A percentile compares a stretch with the other conserved stretches of the same genome.
These are phyloP conservation scores for Bisporella sp. DNA, from an alignment of 2,329 filamentous ascomycete genomes.

Conservation along the genomic window DNA sequence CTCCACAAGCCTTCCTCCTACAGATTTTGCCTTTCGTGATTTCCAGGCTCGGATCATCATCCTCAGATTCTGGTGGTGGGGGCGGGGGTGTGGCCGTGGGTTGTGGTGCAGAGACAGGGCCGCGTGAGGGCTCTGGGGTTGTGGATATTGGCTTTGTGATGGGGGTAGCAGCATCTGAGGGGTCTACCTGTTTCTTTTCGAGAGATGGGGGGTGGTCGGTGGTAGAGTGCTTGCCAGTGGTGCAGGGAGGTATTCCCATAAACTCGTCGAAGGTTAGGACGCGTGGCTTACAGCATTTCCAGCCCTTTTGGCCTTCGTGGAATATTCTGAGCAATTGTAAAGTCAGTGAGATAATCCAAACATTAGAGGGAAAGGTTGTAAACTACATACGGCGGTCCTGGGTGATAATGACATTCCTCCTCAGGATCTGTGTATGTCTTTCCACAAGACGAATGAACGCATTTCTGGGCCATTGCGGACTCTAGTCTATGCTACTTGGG, in stretches of 20 bases:
- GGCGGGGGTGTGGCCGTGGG: constrained; percentile 40
- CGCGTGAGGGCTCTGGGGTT: constrained; percentile 34
- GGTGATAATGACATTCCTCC: constrained; percentile 86
- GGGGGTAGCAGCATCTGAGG: constrained; percentile 19
- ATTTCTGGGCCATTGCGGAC: constrained; percentile 57
- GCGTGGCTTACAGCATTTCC: constrained; percentile 98
- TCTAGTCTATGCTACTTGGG: too few relatives aligned
- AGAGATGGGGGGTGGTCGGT: constrained; percentile 63
- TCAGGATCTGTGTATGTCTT: constrained; percentile 77
- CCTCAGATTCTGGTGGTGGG: constrained; percentile 70
- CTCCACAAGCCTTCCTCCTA: constrained; percentile 68
- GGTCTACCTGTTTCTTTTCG: constrained; percentile 47
- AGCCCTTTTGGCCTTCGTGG: constrained; percentile 50
- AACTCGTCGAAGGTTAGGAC: constrained; percentile 98
- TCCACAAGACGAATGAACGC: constrained; percentile 92
- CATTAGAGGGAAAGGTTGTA: constrained; percentile 63
- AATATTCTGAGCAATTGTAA: not conserved
- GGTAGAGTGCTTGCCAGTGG: constrained; percentile 84
- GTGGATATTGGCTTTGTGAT: constrained; percentile 44
- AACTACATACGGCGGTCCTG: constrained; percentile 61
- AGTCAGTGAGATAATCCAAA: not conserved
- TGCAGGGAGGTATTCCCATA: constrained; percentile 86
- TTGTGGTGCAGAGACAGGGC: constrained; percentile 37
- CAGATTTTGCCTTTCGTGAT: constrained; percentile 72
- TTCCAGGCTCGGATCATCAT: constrained; percentile 70